Conservation (phyloP, 176 grass and related monocot species). For the Bolboschoenus planiculmis region DNA sequence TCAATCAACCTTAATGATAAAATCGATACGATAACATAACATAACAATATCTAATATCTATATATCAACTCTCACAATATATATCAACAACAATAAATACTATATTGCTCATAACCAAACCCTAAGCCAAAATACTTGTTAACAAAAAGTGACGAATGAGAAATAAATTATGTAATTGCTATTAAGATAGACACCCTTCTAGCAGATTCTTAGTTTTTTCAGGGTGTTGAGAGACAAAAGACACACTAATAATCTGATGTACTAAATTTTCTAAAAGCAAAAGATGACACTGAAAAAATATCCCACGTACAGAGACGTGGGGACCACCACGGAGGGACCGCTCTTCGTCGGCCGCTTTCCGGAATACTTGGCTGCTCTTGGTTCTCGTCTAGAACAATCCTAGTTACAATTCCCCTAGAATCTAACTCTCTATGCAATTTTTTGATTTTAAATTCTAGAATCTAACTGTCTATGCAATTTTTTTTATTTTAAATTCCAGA, state of each 20-base stretch:
- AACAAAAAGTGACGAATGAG: too few relatives aligned
- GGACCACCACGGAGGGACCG: neutral
- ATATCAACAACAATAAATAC: too few relatives aligned
- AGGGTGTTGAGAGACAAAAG: neutral
- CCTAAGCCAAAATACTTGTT: too few relatives aligned
- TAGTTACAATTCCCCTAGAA: neutral
- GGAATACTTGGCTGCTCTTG: neutral
- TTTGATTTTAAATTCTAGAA: too few relatives aligned
- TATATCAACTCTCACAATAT: too few relatives aligned
- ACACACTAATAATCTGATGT: neutral
- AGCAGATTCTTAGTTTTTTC: neutral
- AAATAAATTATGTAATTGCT: too few relatives aligned
- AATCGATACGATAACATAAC: too few relatives aligned
- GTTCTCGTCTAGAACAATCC: neutral
- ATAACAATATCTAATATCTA: too few relatives aligned
- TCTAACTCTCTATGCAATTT: neutral
- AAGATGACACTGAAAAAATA: neutral
- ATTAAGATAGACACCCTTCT: neutral
- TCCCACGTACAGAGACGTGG: neutral
- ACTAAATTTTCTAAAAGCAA: neutral
- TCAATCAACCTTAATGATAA: too few relatives aligned
- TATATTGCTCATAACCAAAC: too few relatives aligned
- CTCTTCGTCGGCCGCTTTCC: neutral
- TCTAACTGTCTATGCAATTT: neutral
- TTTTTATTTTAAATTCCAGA: too few relatives aligned